Evolutionary conservation across 169 alveolate species (phyloP).

Genomic region (Blepharisma undulans): DNA sequence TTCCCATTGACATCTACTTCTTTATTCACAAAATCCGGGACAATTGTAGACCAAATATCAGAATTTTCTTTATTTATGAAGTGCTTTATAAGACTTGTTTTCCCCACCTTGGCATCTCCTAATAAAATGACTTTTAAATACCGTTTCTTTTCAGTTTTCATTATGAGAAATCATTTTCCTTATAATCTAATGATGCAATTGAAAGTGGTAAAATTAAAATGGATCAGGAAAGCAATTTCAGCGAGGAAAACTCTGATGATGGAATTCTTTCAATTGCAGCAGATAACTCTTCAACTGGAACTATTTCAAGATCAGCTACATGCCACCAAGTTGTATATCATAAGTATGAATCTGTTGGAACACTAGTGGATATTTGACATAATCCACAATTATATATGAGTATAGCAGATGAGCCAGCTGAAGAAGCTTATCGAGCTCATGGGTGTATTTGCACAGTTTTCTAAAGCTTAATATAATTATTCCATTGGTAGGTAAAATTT

Average conservation of each 20-base stretch:
- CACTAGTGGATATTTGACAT: neutral
- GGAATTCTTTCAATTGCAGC: neutral
- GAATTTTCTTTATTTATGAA: conserved; percentile 20
- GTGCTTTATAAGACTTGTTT: conserved; percentile 39
- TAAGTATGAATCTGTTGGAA: neutral
- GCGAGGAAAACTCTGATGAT: neutral
- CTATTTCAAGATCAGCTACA: neutral
- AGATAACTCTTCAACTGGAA: neutral
- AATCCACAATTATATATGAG: neutral
- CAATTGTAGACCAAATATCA: conserved; percentile 41
- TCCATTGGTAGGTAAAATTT: neutral
- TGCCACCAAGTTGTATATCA: neutral
- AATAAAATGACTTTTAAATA: conserved; percentile 32
- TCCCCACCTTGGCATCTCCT: conserved; percentile 57
- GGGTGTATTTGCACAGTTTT: neutral
- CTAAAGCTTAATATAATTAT: neutral
- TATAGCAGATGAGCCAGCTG: neutral
- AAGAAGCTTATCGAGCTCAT: neutral
- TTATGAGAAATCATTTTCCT: neutral
- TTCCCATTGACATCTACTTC: neutral
- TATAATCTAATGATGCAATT: neutral
- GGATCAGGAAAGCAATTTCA: neutral
- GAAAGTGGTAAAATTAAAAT: neutral
- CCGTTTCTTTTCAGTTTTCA: neutral
- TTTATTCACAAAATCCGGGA: conserved; percentile 35